Percentiles rank a stretch among this genome's conserved stretches.
phyloP scores from a whole-genome alignment of 148 eudicot genomes.

The Drosera capensis region DNA sequence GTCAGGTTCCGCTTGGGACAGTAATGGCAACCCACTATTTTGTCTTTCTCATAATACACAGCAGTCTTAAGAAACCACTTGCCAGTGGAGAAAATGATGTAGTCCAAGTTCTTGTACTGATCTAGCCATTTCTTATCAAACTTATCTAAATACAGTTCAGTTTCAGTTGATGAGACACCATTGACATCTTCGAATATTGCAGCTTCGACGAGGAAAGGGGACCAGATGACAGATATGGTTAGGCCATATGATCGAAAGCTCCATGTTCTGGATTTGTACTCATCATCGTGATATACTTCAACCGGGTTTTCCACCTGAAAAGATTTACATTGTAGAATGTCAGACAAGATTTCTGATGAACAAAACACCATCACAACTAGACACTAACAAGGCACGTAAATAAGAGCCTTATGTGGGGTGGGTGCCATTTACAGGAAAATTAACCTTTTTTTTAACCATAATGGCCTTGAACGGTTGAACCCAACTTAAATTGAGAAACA shows the following conservation, averaged over 20 bases:
- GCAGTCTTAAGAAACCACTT: neutral
- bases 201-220: neutral
- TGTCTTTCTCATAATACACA: neutral
- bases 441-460: too few species aligned
- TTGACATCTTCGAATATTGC: neutral
- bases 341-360: neutral
- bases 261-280: neutral
- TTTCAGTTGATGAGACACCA: neutral
- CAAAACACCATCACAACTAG: too few species aligned
- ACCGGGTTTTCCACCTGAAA: slow-evolving; percentile 51
- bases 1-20: neutral
- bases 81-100: neutral
- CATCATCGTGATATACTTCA: slow-evolving; percentile 7
- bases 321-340: neutral
- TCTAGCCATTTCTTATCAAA: neutral
- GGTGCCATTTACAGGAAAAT: too few species aligned
- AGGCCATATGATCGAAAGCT: neutral
- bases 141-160: neutral
- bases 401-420: too few species aligned
- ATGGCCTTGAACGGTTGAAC: too few species aligned
- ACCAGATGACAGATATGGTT: neutral
- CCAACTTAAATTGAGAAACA: too few species aligned
- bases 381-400: too few species aligned
- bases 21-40: neutral
- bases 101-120: neutral